A percentile compares a stretch with the other conserved stretches of the same genome.
phyloP scores from a whole-genome alignment of 345 rosid genomes.

The Noccaea caerulescens region DNA sequence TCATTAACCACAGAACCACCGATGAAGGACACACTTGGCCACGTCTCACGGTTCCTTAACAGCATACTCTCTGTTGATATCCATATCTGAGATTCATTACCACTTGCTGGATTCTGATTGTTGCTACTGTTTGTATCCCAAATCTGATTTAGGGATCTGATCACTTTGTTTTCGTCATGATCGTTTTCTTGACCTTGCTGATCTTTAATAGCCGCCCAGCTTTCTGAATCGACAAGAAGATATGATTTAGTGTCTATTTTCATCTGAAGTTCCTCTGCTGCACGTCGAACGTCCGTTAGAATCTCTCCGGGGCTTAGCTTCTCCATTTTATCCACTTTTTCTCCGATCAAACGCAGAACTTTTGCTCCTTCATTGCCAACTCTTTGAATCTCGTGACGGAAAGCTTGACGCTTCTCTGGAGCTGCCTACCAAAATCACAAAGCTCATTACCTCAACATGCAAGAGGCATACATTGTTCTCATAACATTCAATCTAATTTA shows the following conservation, averaged over 20 bases:
- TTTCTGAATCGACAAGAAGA: conserved; percentile 69
- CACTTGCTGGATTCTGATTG: conserved; percentile 25
- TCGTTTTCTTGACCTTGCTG: conserved; percentile 21
- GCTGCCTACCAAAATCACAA: conserved; percentile 58
- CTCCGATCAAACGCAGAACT: conserved; percentile 50
- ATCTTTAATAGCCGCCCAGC: conserved; percentile 51
- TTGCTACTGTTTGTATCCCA: conserved; percentile 44
- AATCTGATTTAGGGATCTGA: conserved; percentile 58
- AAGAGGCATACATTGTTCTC: not conserved
- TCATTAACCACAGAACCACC: conserved; percentile 40
- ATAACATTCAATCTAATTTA: conserved; percentile 11
- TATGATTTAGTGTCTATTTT: conserved; percentile 68
- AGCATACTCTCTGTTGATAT: conserved; percentile 47
- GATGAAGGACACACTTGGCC: conserved; percentile 64
- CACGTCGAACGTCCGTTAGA: conserved; percentile 58
- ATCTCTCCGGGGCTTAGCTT: conserved; percentile 54
- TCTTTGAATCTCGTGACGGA: conserved; percentile 51
- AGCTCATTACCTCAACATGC: not conserved
- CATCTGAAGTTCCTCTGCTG: conserved; percentile 74
- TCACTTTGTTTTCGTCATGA: conserved; percentile 48
- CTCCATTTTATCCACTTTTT: conserved; percentile 53
- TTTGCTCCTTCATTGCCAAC: conserved; percentile 57
- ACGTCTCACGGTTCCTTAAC: conserved; percentile 44
- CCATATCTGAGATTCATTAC: conserved; percentile 37
- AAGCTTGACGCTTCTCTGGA: conserved; percentile 67